phyloP scores from a whole-genome alignment of 1,284 basidiomycete genomes.

The Trichosporon sp. region DNA sequence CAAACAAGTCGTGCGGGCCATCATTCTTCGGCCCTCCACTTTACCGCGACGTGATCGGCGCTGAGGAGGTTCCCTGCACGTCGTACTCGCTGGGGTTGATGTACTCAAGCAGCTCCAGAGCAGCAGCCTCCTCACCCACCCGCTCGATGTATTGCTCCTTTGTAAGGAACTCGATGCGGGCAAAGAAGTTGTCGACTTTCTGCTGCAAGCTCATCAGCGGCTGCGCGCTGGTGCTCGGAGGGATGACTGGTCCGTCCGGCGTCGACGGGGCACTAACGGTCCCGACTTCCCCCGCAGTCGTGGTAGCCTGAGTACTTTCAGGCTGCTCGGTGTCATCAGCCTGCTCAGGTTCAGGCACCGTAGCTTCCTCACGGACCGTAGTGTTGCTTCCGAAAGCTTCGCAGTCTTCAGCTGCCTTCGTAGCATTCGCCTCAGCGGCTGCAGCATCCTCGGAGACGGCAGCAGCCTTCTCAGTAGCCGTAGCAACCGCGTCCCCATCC shows the following conservation, averaged over 20 bases:
- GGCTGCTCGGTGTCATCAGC: no score
- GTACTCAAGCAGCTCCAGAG: not conserved
- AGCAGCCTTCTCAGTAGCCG: not conserved
- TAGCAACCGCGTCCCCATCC: not conserved
- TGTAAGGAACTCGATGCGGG: not conserved
- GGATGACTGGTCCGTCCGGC: not conserved
- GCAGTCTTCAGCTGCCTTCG: no score
- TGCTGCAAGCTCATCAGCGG: slow-evolving; percentile 1
- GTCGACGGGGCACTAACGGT: not conserved
- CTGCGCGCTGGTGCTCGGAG: not conserved
- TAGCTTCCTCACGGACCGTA: no score
- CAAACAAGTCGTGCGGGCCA: not conserved
- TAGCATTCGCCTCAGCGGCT: no score
- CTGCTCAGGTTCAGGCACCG: no score
- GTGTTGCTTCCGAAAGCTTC: no score
- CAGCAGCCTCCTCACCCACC: not conserved
- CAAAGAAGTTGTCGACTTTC: slow-evolving; percentile 1
- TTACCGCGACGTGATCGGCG: not conserved
- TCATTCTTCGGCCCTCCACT: slow-evolving; percentile 6
- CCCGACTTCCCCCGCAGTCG: no score
- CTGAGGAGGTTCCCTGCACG: no score
- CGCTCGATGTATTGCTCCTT: not conserved
- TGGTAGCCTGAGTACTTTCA: no score
- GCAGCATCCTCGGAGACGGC: no score
- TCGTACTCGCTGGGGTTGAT: not conserved